Conservation (phyloP, 2,329 filamentous ascomycete species). For the Lachnellula occidentalis region DNA sequence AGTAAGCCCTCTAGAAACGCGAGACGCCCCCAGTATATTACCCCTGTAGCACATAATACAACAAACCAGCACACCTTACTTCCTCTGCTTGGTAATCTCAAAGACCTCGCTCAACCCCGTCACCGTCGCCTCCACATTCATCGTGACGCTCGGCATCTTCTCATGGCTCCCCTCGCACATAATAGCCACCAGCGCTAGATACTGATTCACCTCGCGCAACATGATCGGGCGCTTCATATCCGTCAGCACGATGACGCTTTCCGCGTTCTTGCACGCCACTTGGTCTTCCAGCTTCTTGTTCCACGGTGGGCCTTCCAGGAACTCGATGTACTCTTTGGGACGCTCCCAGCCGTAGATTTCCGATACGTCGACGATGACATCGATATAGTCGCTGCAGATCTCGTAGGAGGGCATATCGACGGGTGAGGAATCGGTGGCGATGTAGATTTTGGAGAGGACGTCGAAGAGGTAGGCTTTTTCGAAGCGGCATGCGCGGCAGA, state of each 20-base stretch:
- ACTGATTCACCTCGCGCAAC: conserved; percentile 64
- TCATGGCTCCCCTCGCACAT: conserved; percentile 83
- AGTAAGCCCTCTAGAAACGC: background rate
- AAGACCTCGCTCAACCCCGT: conserved; percentile 77
- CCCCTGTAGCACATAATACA: background rate
- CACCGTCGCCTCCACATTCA: conserved; percentile 80
- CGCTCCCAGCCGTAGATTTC: conserved; percentile 85
- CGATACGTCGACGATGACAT: conserved; percentile 94
- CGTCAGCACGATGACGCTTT: conserved; percentile 63
- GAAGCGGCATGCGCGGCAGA: conserved; percentile 89
- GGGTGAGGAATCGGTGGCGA: conserved; percentile 88
- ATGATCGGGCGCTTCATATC: conserved; percentile 58
- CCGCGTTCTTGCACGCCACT: conserved; percentile 58
- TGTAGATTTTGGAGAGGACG: conserved; percentile 96
- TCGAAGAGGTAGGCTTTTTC: conserved; percentile 99
- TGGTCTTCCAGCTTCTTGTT: conserved; percentile 59
- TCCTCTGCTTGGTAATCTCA: conserved; percentile 58
- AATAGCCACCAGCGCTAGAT: conserved; percentile 76
- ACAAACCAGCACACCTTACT: conserved; percentile 3
- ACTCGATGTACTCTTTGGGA: conserved; percentile 47
- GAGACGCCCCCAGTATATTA: background rate
- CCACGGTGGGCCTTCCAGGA: conserved; percentile 56
- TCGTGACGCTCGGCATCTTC: conserved; percentile 78
- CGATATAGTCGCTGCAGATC: conserved; percentile 97
- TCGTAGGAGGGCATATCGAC: conserved; percentile 96